phyloP scores from a whole-genome alignment of 805 yeast species.

The Komagataella pastoris region DNA sequence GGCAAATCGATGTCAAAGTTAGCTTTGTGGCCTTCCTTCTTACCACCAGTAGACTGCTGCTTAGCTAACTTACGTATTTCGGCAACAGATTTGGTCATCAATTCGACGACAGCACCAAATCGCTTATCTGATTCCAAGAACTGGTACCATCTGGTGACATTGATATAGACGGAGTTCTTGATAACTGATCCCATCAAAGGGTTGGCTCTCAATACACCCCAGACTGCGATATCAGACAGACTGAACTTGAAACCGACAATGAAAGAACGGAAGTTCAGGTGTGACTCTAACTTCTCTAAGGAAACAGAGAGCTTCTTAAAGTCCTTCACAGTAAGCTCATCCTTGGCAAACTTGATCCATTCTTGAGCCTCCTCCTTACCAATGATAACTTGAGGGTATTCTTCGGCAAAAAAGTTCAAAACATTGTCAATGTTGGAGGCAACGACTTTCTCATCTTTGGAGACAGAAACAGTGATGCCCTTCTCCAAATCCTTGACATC shows the following conservation, averaged over 20 bases:
- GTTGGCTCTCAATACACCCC: constrained; percentile 93
- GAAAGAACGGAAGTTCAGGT: constrained; percentile 76
- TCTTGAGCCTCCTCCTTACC: constrained; percentile 27
- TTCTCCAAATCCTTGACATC: constrained; percentile 58
- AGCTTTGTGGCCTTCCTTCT: constrained; percentile 86
- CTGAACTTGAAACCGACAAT: constrained; percentile 54
- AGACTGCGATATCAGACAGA: constrained; percentile 72
- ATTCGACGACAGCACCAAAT: constrained; percentile 60
- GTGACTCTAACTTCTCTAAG: constrained; percentile 70
- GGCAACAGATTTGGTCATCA: constrained; percentile 51
- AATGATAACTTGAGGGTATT: constrained; percentile 32
- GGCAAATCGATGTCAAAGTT: constrained; percentile 87
- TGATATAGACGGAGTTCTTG: constrained; percentile 72
- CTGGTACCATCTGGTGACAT: constrained; percentile 89
- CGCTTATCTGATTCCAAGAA: constrained; percentile 52
- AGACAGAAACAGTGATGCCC: constrained; percentile 22
- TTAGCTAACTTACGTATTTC: constrained; percentile 58
- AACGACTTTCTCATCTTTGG: constrained; percentile 23
- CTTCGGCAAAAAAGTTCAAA: constrained; percentile 34
- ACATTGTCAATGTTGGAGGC: constrained; percentile 30
- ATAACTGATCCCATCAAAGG: constrained; percentile 85
- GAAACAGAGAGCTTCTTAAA: constrained; percentile 73
- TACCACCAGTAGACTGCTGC: constrained; percentile 32
- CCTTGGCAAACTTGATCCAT: constrained; percentile 59
- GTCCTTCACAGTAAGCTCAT: constrained; percentile 66